Evolutionary conservation across 768 basidiomycete genomes (phyloP).

Genomic region (Rhodosporidiobolus sp.): DNA sequence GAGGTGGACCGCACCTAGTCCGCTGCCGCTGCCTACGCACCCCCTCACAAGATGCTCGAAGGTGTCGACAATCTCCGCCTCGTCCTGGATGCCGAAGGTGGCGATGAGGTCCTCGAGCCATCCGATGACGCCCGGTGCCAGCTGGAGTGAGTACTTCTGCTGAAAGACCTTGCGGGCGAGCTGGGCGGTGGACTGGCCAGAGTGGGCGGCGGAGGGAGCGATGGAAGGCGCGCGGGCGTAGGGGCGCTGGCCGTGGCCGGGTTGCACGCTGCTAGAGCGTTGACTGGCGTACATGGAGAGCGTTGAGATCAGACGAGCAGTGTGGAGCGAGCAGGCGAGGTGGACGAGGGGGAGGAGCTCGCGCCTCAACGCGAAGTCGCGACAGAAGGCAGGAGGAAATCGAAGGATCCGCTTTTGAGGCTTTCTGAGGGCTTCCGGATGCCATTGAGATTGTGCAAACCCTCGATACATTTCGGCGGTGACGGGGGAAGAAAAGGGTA

Average conservation of each 20-base stretch:
- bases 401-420: too few relatives aligned
- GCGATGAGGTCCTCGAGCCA: conserved; percentile 24
- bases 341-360: not conserved
- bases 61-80: conserved; percentile 13
- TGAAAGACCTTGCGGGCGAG: conserved; percentile 35
- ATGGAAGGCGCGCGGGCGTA: conserved; percentile 16
- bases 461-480: too few relatives aligned
- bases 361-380: too few relatives aligned
- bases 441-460: too few relatives aligned
- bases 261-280: conserved; percentile 12
- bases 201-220: not conserved
- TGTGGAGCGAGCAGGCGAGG: not conserved
- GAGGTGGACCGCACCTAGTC: conserved; percentile 22
- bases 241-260: not conserved
- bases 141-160: conserved; percentile 34
- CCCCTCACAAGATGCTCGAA: conserved; percentile 37
- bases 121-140: conserved; percentile 31
- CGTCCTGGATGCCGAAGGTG: conserved; percentile 23
- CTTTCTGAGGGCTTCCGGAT: too few relatives aligned
- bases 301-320: too few relatives aligned
- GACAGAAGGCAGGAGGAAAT: too few relatives aligned
- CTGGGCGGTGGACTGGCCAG: not conserved
- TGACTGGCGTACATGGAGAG: conserved; percentile 1
- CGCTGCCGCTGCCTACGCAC: conserved; percentile 21
- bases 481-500: too few relatives aligned